Base-by-base conservation (phyloP, 495 filamentous ascomycete genomes). In the Lophiotrema nucula region DNA sequence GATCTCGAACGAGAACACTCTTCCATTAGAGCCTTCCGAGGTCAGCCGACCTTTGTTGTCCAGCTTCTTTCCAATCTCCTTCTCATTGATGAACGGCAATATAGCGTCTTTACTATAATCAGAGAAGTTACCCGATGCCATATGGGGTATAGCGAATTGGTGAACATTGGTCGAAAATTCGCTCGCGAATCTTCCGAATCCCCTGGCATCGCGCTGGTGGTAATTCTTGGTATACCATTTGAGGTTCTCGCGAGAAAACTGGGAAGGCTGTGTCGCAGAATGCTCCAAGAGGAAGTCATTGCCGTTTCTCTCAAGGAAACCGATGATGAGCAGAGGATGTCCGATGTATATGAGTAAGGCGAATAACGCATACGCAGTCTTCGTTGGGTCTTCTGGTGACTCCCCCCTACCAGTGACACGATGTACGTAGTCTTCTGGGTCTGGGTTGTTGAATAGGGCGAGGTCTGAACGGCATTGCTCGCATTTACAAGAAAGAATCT, bases 1-100 rank as follows among this genome's bases (percentile, higher is more conserved):
- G 3, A 64, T 55, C 44, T 59, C 44, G 24, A 64, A 59, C 6
- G 47, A n/a, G 23, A 54, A 64, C 1, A 64, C 54, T 45, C 42
- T 54, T 1, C 55, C 60, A 51, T 58, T 39, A 13, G 51, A 35
- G 26, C 60, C 60, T 33, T 54, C 50, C 15, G 21, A 23, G n/a
- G 45, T 54, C 21, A 37, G 49, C 31, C 43, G 33, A 2, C 60
- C 60, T 27, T 27, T 26, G 4, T 47, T 24, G 16, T 62, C 33
- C 10, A 39, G n/a, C 21, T 51, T 16, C 18, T 23, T 37, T 13
- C 57, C 57, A 28, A 60, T 53, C 39, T 46, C 43, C 8, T 15
- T 43, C 28, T 60, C 57, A 0, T 54, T 21, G 12, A 60, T 54
- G 23, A 60, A 60, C 4, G 57, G 57, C 1, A 60, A 42, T 23